Evolutionary conservation across 805 yeast species (phyloP).

Genomic region (Huiozyma naganishii): DNA sequence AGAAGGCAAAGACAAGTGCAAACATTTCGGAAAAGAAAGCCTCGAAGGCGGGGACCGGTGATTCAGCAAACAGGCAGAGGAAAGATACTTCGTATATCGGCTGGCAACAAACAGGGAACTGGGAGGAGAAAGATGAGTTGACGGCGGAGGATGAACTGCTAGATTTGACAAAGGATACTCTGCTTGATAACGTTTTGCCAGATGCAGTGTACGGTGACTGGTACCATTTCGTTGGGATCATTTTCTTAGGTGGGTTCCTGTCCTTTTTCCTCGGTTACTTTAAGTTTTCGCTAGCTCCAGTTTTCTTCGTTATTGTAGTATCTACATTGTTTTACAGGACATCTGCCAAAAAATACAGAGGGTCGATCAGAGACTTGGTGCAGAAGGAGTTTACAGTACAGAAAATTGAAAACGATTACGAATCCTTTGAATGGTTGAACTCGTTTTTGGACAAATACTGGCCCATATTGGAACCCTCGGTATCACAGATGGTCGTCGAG

Average conservation of each 20-base stretch:
- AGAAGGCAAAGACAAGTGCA: slow-evolving; percentile 8
- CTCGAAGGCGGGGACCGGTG: slow-evolving; percentile 11
- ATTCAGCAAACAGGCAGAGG: slow-evolving; percentile 8
- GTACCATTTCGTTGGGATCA: slow-evolving; percentile 79
- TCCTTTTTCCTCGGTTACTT: slow-evolving; percentile 77
- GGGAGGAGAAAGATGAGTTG: slow-evolving; percentile 59
- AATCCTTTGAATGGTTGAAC: slow-evolving; percentile 93
- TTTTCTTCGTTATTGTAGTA: slow-evolving; percentile 58
- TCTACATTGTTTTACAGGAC: slow-evolving; percentile 68
- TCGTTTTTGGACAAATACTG: slow-evolving; percentile 83
- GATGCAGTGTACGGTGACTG: slow-evolving; percentile 82
- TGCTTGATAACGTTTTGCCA: slow-evolving; percentile 67
- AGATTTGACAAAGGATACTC: slow-evolving; percentile 63
- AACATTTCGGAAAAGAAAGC: slow-evolving; percentile 15
- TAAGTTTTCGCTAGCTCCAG: slow-evolving; percentile 67
- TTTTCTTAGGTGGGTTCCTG: slow-evolving; percentile 54
- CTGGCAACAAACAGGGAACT: slow-evolving; percentile 90
- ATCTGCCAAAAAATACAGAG: slow-evolving; percentile 70
- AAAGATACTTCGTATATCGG: slow-evolving; percentile 62
- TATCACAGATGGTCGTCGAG: slow-evolving; percentile 75
- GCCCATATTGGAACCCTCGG: slow-evolving; percentile 81
- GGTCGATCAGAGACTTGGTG: slow-evolving; percentile 62
- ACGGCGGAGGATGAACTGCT: slow-evolving; percentile 57
- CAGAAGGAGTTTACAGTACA: slow-evolving; percentile 78
- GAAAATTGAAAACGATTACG: slow-evolving; percentile 78